Evolutionary conservation across 495 filamentous ascomycete genomes (phyloP).

Genomic region (Neurospora sp.): DNA sequence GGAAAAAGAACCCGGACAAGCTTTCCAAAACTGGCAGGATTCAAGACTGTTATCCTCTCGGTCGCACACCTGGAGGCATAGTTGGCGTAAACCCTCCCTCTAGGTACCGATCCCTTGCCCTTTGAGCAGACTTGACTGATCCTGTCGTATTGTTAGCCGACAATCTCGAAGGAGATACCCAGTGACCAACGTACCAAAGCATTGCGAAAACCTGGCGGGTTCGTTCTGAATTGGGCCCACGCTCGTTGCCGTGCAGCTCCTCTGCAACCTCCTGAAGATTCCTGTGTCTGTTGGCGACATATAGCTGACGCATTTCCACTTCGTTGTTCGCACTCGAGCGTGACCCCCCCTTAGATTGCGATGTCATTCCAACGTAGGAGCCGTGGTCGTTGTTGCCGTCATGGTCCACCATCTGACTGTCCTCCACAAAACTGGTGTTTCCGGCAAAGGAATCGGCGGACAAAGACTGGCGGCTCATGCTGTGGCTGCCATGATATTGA

Average conservation of each 20-base stretch:
- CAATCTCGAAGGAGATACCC: not conserved
- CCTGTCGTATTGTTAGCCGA: constrained; percentile 40
- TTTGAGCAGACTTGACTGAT: constrained; percentile 70
- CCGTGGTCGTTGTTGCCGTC: constrained; percentile 60
- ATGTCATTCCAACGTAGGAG: constrained; percentile 42
- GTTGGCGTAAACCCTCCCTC: constrained; percentile 85
- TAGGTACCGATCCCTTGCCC: constrained; percentile 74
- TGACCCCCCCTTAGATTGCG: constrained; percentile 48
- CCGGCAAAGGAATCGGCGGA: constrained; percentile 41
- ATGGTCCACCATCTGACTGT: constrained; percentile 55
- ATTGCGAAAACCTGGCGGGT: constrained; percentile 96
- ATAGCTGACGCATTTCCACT: constrained; percentile 77
- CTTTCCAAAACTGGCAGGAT: constrained; percentile 96
- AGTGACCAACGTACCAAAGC: constrained; percentile 64
- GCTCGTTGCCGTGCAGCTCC: constrained; percentile 54
- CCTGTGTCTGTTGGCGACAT: constrained; percentile 63
- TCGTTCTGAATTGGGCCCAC: constrained; percentile 74
- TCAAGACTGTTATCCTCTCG: constrained; percentile 84
- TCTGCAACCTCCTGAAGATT: constrained; percentile 71
- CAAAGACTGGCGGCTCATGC: constrained; percentile 42
- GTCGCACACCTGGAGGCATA: constrained; percentile 86
- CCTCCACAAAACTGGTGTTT: constrained; percentile 55
- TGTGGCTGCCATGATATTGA: constrained; percentile 35
- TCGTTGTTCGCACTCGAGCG: constrained; percentile 75
- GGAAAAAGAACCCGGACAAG: constrained; percentile 93